Evolutionary conservation across 352 stramenopile species (phyloP), one percentile per base, ranked within the genome.

Genomic region (Pythium biforme): DNA sequence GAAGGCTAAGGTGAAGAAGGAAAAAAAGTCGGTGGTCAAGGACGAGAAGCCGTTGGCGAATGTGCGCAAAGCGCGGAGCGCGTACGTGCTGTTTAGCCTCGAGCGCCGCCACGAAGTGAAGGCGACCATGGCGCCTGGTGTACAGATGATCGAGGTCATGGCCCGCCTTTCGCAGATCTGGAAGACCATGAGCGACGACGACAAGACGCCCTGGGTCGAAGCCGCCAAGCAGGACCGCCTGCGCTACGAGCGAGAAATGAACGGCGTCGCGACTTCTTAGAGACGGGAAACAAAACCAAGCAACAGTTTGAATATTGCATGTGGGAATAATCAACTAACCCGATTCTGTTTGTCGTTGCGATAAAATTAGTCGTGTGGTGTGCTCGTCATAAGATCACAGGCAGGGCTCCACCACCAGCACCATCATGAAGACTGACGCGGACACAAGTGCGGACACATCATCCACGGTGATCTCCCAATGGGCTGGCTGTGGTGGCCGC

Each of bases 221-320:
- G 66, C 62, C 6, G 55, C 68, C 10, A 62, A 66, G 29, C 7
- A 73, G 37, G 73, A 80, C 50, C 64, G 64, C 15, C n/a, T 46
- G 22, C 66, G 73, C 23, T 80, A 80, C 57, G 69, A 77, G 41
- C 59, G 55, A 17, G 70, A 77, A 64, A 89, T 92, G 75, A 90
- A 92, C 65, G 83, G 89, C 66, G 76, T 73, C 23, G 56, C 65
- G 31, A 66, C 54, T 27, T 61, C 58, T 17, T 65, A 65, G 58
- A 65, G 10, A 22, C 3, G 5, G 25, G 29, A 51, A 51, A 51
- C 45, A 31, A 31, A 43, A 43, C 31, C 31, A 37, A 37, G 10
- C 31, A 11, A 37, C 31, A n/a, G n/a, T n/a, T n/a, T n/a, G n/a
- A n/a, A n/a, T n/a, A n/a, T n/a, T n/a, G n/a, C n/a, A n/a, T n/a